Conservation (phyloP, 148 eudicot genomes). For the Rhododendron ferrugineum region DNA sequence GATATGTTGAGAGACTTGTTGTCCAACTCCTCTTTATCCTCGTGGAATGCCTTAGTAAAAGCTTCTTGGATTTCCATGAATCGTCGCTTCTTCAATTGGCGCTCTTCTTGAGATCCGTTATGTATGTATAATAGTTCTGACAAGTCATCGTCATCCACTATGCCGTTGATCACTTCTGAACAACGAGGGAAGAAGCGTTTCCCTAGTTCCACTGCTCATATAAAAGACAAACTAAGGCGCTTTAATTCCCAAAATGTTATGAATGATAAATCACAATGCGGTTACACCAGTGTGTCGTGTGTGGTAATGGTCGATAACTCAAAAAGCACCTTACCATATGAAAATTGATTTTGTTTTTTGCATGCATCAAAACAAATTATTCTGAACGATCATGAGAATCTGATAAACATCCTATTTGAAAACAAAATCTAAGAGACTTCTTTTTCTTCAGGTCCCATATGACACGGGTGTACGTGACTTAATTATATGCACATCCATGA, state of each 20-base stretch:
- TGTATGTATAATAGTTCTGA: slow-evolving; percentile 43
- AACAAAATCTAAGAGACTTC: neutral
- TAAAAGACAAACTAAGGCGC: neutral
- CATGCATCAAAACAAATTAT: neutral
- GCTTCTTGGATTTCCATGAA: slow-evolving; percentile 52
- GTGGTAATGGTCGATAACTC: neutral
- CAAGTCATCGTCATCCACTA: slow-evolving; percentile 59
- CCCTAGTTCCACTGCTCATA: slow-evolving; percentile 68
- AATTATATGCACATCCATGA: neutral
- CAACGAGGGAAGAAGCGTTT: slow-evolving; percentile 89
- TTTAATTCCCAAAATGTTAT: neutral
- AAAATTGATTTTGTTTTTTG: neutral
- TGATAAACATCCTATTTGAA: neutral
- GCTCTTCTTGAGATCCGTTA: slow-evolving; percentile 48
- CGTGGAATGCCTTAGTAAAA: slow-evolving; percentile 45
- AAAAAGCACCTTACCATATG: neutral
- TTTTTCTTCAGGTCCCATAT: neutral
- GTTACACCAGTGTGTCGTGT: neutral
- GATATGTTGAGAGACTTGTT: slow-evolving; percentile 29
- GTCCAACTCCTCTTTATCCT: slow-evolving; percentile 53
- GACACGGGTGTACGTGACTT: neutral
- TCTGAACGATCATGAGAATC: neutral
- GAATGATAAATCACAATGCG: neutral
- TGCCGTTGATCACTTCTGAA: slow-evolving; percentile 60
- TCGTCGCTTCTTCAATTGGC: slow-evolving; percentile 54